phyloP scores from a whole-genome alignment of 768 basidiomycete genomes.

The Erythrobasidium yunnanense region DNA sequence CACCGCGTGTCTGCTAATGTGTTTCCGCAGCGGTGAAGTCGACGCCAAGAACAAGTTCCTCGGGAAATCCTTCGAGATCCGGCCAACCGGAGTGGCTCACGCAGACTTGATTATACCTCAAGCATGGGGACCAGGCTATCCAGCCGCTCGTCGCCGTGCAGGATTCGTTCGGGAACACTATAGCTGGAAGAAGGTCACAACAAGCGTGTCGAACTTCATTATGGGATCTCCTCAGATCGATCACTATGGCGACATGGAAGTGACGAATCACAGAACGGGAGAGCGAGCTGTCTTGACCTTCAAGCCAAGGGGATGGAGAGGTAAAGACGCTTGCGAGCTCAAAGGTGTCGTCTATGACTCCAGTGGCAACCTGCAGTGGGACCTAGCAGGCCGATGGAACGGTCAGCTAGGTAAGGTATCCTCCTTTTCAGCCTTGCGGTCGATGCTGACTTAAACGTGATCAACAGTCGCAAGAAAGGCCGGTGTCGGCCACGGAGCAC shows the following conservation, averaged over 20 bases:
- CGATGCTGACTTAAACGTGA: neutral
- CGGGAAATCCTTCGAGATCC: slow-evolving; percentile 91
- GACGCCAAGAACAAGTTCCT: slow-evolving; percentile 95
- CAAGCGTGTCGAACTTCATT: slow-evolving; percentile 77
- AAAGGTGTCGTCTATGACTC: slow-evolving; percentile 67
- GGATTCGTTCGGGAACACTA: slow-evolving; percentile 73
- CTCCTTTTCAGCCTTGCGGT: neutral
- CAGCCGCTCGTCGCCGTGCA: slow-evolving; percentile 41
- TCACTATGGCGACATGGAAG: slow-evolving; percentile 84
- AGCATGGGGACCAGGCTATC: slow-evolving; percentile 55
- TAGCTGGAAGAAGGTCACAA: slow-evolving; percentile 89
- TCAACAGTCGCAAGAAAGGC: slow-evolving; percentile 57
- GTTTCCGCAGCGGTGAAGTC: slow-evolving; percentile 50
- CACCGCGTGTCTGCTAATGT: neutral
- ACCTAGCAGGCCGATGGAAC: slow-evolving; percentile 92
- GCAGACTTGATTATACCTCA: slow-evolving; percentile 66
- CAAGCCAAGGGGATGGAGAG: slow-evolving; percentile 91
- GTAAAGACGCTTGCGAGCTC: slow-evolving; percentile 83
- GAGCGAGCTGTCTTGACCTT: slow-evolving; percentile 82
- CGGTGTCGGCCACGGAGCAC: slow-evolving; percentile 51
- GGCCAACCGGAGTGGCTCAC: slow-evolving; percentile 89
- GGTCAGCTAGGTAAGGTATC: slow-evolving; percentile 53
- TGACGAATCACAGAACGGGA: slow-evolving; percentile 75
- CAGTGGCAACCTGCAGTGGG: slow-evolving; percentile 58
- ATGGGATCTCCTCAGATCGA: slow-evolving; percentile 77